Base-by-base conservation (phyloP, 2,329 filamentous ascomycete species). In the Exophiala viscosa region DNA sequence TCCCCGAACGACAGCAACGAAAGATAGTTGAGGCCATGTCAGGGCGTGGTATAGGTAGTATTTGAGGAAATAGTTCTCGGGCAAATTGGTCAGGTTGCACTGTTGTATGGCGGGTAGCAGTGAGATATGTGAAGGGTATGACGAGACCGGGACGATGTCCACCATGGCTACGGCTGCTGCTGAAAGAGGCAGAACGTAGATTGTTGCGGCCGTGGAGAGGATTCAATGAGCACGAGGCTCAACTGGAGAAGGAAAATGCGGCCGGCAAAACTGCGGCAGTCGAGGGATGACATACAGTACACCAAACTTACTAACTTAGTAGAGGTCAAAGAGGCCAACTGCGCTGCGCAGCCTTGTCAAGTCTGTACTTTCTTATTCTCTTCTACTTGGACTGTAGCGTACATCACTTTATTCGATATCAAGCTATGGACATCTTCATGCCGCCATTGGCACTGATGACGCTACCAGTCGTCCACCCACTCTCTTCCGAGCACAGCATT, bases 1-100 rank as follows among this genome's bases (percentile, higher is more conserved):
- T 15, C 87, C 88, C 52, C 91, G 85, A 71, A 97, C 92, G 65
- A 99, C 90, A 63, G 93, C 93, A 52, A 99, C 92, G 73, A 91
- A 97, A 73, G 87, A 92, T 61, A 99, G 84, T 75, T 97, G 92
- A 41, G 93, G 93, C 93, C 93, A 99, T 64, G 90, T 95, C 62
- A 97, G 84, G 13, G 92, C 91, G 74, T 99, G 93, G 82, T 99
- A 99, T 67, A 99, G 85, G 78, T 99, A 99, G 81, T 99, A 99
- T 81, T 99, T 99, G 75, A 96, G 88, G 72, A 97, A 97, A 82
- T 99, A 99, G 80, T 99, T 99, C 74, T 99, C 93, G 61, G 93
- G 93, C 48, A 99, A 82, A 77, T 99, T 99, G 71, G 95, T 95
- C 70, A 99, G 91, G 78, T 99, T 97, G 69, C 92, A 92, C 73